A percentile compares a stretch with the other conserved stretches of the same genome.
Conservation (phyloP, 352 stramenopile genomes). For the Thalassiosira mediterranea region DNA sequence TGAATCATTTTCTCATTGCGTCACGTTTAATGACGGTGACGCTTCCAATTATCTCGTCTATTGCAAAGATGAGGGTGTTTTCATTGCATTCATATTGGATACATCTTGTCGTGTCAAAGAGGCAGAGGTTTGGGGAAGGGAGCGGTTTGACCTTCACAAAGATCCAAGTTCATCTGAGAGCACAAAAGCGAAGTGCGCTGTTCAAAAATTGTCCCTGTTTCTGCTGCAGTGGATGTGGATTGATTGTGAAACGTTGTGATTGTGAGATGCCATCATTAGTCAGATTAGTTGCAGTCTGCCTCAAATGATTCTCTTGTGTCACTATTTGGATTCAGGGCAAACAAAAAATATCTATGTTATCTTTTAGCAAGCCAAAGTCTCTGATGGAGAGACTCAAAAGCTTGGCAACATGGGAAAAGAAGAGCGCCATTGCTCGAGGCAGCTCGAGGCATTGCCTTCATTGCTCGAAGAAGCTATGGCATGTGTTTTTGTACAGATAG, state of each 20-base stretch:
- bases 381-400: too few species aligned
- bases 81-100: slow-evolving; percentile 43
- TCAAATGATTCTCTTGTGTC: too few species aligned
- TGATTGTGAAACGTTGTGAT: slow-evolving; percentile 35
- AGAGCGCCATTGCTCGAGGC: too few species aligned
- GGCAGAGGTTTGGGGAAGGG: slow-evolving; percentile 25
- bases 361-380: too few species aligned
- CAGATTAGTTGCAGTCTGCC: too few species aligned
- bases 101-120: slow-evolving; percentile 14
- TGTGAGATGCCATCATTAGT: too few species aligned
- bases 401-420: too few species aligned
- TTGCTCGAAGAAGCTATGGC: too few species aligned
- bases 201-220: slow-evolving; percentile 45
- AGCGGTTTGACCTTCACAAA: slow-evolving; percentile 22
- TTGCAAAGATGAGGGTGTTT: slow-evolving; percentile 41
- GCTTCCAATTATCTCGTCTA: slow-evolving; percentile 50
- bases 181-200: slow-evolving; percentile 9
- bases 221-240: slow-evolving; percentile 52
- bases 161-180: slow-evolving; percentile 16
- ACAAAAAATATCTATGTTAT: too few species aligned
- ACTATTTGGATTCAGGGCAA: too few species aligned
- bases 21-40: slow-evolving; percentile 25
- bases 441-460: too few species aligned
- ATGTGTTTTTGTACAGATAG: too few species aligned
- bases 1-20: slow-evolving; percentile 50